Base-by-base conservation (phyloP, 495 filamentous ascomycete species). In the Terfezia claveryi region DNA sequence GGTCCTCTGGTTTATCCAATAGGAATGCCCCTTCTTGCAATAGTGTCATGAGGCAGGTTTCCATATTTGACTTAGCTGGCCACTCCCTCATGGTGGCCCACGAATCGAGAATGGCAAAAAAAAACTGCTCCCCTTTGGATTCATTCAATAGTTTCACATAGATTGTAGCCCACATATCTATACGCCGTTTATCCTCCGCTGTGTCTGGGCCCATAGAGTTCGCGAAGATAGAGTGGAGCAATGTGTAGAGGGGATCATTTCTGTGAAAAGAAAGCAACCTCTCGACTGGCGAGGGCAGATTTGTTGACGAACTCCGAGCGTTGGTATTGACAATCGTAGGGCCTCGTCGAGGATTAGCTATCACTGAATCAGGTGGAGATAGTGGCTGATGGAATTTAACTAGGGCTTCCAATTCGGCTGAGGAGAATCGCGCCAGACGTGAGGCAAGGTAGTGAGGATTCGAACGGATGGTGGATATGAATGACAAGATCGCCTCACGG, bases 1-100 rank as follows among this genome's bases (percentile, higher is more conserved):
- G 63, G 69, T 86, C 80, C 69, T 83, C 76, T 65, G 80, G 73
- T 61, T 76, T 74, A 58, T 94, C 86, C 66, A 94, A 72, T 54
- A 98, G 70, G 64, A 94, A 95, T 27, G 84, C 80, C 56, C 91
- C 91, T 63, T 88, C 83, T 68, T 94, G 85, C 17, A 98, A 76
- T 56, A 89, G 82, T 64, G 86, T 80, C 85, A 92, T 89, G 6
- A 98, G 76, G 63, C 87, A 94, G 62, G 85, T 80, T 70, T 94
- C 88, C 72, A 98, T 80, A 60, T 85, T 87, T 58, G 80, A 78
- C 58, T 80, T 84, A 55, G 85, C 83, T 56, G 83, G 81, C 91
- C 91, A 96, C 64, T 86, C 81, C 64, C 83, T 79, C 71, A 85
- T 82, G 38, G 78, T 76, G 54, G 87, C 77, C 82, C 85, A 96